A percentile compares a stretch with the other conserved stretches of the same genome.
Evolutionary conservation across 805 yeast genomes (phyloP).

Genomic region (Metschnikowia arizonensis): DNA sequence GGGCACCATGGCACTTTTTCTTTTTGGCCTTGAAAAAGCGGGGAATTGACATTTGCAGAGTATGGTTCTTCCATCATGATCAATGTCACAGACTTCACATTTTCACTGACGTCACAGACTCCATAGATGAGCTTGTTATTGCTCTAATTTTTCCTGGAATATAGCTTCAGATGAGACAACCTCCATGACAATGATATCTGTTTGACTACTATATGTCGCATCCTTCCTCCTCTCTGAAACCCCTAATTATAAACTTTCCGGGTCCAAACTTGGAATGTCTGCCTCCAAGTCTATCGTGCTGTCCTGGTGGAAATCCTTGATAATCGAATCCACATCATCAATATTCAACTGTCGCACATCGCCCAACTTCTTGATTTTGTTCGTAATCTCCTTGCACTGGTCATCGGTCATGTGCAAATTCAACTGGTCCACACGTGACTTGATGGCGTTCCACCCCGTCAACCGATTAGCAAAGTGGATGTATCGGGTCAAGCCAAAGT

Average conservation of each 20-base stretch:
- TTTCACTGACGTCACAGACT: too few species aligned
- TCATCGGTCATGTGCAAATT: constrained; percentile 85
- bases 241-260: constrained; percentile 1
- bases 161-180: too few species aligned
- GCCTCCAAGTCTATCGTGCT: constrained; percentile 39
- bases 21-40: background rate
- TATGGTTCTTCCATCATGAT: background rate
- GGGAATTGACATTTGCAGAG: too few species aligned
- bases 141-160: too few species aligned
- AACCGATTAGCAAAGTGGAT: constrained; percentile 97
- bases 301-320: constrained; percentile 87
- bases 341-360: constrained; percentile 91
- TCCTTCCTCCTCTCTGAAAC: background rate
- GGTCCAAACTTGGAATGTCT: constrained; percentile 6
- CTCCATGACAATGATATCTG: too few species aligned
- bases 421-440: constrained; percentile 95
- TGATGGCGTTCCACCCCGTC: constrained; percentile 99
- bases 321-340: constrained; percentile 96
- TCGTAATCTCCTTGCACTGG: constrained; percentile 92
- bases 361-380: constrained; percentile 88
- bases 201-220: too few species aligned
- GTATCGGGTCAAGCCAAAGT: constrained; percentile 92
- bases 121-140: too few species aligned
- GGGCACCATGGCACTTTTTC: constrained; percentile 7
- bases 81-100: too few species aligned